These are phyloP conservation scores for Xylariaceae sp. DNA, from an alignment of 2,329 filamentous ascomycete species.

Conservation along the genomic window DNA sequence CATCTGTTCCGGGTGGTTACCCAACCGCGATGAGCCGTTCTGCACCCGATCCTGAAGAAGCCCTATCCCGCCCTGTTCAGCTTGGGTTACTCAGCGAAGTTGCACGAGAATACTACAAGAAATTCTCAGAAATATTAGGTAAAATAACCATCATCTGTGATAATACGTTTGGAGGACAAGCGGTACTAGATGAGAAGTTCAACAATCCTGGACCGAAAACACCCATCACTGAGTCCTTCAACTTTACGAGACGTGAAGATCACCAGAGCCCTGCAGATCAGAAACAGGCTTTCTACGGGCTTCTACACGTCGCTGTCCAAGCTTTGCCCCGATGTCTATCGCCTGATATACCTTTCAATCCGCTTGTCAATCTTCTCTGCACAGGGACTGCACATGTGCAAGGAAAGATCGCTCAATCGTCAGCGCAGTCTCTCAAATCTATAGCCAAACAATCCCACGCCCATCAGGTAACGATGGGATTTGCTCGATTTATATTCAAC, in stretches of 20 bases:
- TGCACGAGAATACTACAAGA: slow-evolving; percentile 78
- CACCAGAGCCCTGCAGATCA: slow-evolving; percentile 69
- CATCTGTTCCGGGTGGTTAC: slow-evolving; percentile 38
- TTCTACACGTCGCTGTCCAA: slow-evolving; percentile 92
- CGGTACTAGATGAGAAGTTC: slow-evolving; percentile 92
- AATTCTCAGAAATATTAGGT: slow-evolving; percentile 91
- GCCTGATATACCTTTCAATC: slow-evolving; percentile 85
- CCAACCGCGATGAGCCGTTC: slow-evolving; percentile 24
- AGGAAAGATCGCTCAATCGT: slow-evolving; percentile 84
- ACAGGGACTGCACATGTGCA: slow-evolving; percentile 96
- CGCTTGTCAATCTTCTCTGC: slow-evolving; percentile 88
- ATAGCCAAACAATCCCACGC: slow-evolving; percentile 92
- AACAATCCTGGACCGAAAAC: slow-evolving; percentile 84
- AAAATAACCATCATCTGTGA: slow-evolving; percentile 97
- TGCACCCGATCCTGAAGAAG: slow-evolving; percentile 50
- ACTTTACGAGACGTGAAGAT: slow-evolving; percentile 81
- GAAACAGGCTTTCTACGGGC: slow-evolving; percentile 91
- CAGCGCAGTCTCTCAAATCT: slow-evolving; percentile 87
- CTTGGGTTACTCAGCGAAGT: slow-evolving; percentile 65
- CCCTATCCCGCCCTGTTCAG: slow-evolving; percentile 62
- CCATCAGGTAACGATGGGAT: slow-evolving; percentile 93
- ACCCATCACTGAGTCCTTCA: slow-evolving; percentile 90
- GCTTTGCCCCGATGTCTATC: slow-evolving; percentile 92
- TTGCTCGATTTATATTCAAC: slow-evolving; percentile 96
- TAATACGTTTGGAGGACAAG: slow-evolving; percentile 94